Conservation (phyloP, 805 yeast species). For the Cyberlindnera euphorbiae region DNA sequence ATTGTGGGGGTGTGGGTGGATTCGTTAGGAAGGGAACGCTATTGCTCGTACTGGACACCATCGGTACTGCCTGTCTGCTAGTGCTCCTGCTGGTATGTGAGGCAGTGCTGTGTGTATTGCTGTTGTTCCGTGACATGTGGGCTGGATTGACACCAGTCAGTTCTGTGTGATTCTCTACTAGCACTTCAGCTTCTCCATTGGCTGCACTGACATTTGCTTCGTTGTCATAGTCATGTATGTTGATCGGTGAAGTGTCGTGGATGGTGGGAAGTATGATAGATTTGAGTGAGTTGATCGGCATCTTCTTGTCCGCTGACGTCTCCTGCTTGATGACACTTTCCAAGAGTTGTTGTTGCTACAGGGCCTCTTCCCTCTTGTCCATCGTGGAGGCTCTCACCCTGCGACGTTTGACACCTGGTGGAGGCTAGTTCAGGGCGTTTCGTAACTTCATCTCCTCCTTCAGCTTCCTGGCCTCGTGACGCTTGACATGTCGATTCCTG, state of each 20-base stretch:
- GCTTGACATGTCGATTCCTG: conserved; percentile 38
- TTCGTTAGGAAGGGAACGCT: conserved; percentile 9
- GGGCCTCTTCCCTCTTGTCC: not conserved
- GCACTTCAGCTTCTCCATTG: no score
- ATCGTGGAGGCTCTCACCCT: not conserved
- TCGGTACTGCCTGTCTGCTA: no score
- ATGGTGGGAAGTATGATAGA: conserved; percentile 26
- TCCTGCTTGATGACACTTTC: no score
- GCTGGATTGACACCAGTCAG: no score
- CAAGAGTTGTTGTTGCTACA: no score
- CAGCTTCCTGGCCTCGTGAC: conserved; percentile 34
- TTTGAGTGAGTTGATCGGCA: conserved; percentile 23
- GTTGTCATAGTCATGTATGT: conserved; percentile 21
- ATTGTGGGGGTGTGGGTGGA: conserved; percentile 5
- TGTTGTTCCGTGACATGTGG: no score
- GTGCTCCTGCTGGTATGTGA: no score
- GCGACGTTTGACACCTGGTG: not conserved
- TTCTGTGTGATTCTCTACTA: no score
- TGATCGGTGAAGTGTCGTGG: conserved; percentile 19
- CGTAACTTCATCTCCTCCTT: conserved; percentile 25
- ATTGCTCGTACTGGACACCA: not conserved
- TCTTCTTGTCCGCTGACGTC: conserved; percentile 7
- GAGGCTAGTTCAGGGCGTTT: conserved; percentile 9
- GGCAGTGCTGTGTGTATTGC: no score
- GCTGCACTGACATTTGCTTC: conserved; percentile 1